Conservation (phyloP, 2,329 filamentous ascomycete species). For the Ascochyta viciae-villosae region DNA sequence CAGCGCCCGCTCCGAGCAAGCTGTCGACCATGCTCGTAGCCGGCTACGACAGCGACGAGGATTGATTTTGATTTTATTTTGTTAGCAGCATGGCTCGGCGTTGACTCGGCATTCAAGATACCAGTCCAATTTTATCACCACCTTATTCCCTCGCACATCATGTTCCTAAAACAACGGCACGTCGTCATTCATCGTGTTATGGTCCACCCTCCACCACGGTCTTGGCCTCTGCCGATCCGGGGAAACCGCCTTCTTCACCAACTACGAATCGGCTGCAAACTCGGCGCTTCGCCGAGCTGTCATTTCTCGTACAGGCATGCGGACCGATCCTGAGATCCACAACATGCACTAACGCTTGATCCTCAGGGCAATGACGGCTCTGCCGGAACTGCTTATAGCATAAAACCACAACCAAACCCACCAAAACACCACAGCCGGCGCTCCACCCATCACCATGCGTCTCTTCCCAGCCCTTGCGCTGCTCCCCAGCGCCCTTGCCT, state of each 20-base stretch:
- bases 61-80: background rate
- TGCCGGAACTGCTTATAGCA: background rate
- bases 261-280: background rate
- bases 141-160: background rate
- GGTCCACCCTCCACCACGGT: background rate
- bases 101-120: constrained; percentile 1
- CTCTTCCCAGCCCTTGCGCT: constrained; percentile 22
- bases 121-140: constrained; percentile 1
- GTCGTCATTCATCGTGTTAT: background rate
- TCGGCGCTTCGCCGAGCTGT: constrained; percentile 2
- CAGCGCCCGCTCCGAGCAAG: constrained; percentile 24
- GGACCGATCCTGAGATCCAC: background rate
- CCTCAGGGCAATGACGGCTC: background rate
- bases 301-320: constrained; percentile 2
- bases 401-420: background rate
- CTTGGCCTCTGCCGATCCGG: constrained; percentile 14
- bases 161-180: background rate
- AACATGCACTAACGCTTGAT: background rate
- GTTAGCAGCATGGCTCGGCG: background rate
- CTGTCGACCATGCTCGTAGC: constrained; percentile 36
- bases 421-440: too few species aligned
- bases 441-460: constrained; percentile 18
- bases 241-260: constrained; percentile 4
- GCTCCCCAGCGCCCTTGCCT: constrained; percentile 20
- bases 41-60: constrained; percentile 39